Evolutionary conservation across 2,329 filamentous ascomycete species (phyloP), one percentile per base, ranked within the genome.

Genomic region (Apiospora sp.): DNA sequence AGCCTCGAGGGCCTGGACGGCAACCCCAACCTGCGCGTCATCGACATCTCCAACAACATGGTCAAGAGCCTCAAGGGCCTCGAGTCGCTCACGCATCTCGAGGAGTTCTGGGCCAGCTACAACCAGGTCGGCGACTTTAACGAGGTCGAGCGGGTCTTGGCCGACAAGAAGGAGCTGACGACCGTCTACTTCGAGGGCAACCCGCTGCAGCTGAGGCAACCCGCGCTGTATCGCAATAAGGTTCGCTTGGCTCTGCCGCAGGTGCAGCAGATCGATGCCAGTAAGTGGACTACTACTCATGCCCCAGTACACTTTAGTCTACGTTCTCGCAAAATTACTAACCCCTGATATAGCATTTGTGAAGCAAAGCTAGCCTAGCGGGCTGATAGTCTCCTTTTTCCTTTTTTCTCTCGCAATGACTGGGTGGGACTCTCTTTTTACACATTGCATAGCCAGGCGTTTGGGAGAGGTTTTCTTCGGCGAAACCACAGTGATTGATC

Each of bases 141-240:
- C 61, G 95, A 98, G 79, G 89, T 98, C 3, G 93, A 98, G 84
- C 89, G 88, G 72, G 89, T 93, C 77, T 83, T 99, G 75, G 88
- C 84, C 70, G 93, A 96, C 79, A 98, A 98, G 85, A 86, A 93
- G 80, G 85, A 92, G 49, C 83, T 98, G 77, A 91, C 92, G 73
- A 98, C 96, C 0, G 96, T 99, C 14, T 99, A 99, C 81, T 97
- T 99, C 76, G 96, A 99, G 81, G 95, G 95, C 1, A 98, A 97
- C 79, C 96, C 95, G 37, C 82, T 99, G 77, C 96, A 99, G 84
- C 87, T 91, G 74, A 89, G 88, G 71, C 90, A 89, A 5, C 93
- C 93, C n/a, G 93, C 94, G 0, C 84, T 98, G 74, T 99, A 99
- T 83, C 88, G 96, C 79, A 98, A 98, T 84, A 99, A 99, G 84